phyloP scores from a whole-genome alignment of 768 basidiomycete species.

The Dioszegia crocea region DNA sequence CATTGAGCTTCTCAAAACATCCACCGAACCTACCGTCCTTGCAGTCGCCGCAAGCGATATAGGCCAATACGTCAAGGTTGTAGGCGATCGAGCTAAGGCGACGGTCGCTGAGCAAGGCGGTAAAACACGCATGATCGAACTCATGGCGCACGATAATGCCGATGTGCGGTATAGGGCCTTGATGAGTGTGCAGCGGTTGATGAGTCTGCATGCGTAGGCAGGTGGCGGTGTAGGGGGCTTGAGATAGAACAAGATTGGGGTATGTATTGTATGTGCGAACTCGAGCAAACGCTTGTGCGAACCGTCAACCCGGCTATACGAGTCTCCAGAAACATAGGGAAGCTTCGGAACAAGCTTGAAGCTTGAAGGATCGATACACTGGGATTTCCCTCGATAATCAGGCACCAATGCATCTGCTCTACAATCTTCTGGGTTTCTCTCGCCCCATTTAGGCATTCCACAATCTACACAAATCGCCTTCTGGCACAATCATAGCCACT shows the following conservation, averaged over 20 bases:
- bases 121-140: slow-evolving; percentile 63
- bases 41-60: slow-evolving; percentile 91
- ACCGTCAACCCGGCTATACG: no score
- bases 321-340: no score
- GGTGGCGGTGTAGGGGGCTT: background rate
- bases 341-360: no score
- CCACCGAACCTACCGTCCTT: slow-evolving; percentile 69
- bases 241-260: background rate
- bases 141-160: slow-evolving; percentile 81
- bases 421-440: background rate
- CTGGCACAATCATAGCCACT: slow-evolving; percentile 28
- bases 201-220: slow-evolving; percentile 60
- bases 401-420: background rate
- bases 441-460: slow-evolving; percentile 22
- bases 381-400: no score
- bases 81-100: slow-evolving; percentile 82
- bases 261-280: slow-evolving; percentile 6
- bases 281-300: no score
- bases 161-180: slow-evolving; percentile 91
- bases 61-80: slow-evolving; percentile 88
- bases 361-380: no score
- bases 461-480: slow-evolving; percentile 38
- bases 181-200: slow-evolving; percentile 81
- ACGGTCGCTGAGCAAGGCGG: slow-evolving; percentile 80
- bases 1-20: slow-evolving; percentile 65